Conservation (phyloP, 192 early-diverging fungal genomes). For the Glomus cerebriforme region DNA sequence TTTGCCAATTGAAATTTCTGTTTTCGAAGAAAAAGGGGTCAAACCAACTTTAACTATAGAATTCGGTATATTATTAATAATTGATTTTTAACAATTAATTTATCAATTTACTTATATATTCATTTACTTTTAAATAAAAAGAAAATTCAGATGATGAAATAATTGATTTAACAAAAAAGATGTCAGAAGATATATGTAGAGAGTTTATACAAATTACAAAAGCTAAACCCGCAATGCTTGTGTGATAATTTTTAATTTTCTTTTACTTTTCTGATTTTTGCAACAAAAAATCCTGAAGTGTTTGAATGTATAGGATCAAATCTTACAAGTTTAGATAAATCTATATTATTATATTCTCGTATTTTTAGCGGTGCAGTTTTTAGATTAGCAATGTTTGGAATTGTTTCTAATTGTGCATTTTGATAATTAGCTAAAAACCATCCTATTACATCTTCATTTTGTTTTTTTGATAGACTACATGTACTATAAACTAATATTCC, state of each 20-base stretch:
- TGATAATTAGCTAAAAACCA: constrained; percentile 67
- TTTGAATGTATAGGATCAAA: constrained; percentile 67
- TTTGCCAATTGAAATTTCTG: constrained; percentile 48
- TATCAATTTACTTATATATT: background rate
- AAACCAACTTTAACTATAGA: constrained; percentile 51
- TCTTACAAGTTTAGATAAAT: constrained; percentile 43
- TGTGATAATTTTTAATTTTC: background rate
- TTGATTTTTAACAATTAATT: background rate
- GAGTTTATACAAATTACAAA: constrained; percentile 17
- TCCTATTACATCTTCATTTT: constrained; percentile 86
- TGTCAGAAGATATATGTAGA: constrained; percentile 13
- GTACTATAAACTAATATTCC: constrained; percentile 90
- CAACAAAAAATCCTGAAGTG: constrained; percentile 83
- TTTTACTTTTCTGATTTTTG: constrained; percentile 66
- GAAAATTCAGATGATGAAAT: background rate
- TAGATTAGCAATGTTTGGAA: constrained; percentile 48
- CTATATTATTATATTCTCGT: background rate
- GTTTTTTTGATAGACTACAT: constrained; percentile 70
- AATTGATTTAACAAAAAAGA: background rate
- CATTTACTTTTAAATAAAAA: background rate
- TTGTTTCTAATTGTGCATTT: constrained; percentile 54
- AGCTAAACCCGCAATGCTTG: background rate
- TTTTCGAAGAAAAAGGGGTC: constrained; percentile 42
- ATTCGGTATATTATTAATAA: constrained; percentile 45
- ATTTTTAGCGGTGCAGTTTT: constrained; percentile 35